Percentiles rank a stretch among this genome's conserved stretches.
Conservation (phyloP, 805 yeast species). For the Metschnikowia similis region DNA sequence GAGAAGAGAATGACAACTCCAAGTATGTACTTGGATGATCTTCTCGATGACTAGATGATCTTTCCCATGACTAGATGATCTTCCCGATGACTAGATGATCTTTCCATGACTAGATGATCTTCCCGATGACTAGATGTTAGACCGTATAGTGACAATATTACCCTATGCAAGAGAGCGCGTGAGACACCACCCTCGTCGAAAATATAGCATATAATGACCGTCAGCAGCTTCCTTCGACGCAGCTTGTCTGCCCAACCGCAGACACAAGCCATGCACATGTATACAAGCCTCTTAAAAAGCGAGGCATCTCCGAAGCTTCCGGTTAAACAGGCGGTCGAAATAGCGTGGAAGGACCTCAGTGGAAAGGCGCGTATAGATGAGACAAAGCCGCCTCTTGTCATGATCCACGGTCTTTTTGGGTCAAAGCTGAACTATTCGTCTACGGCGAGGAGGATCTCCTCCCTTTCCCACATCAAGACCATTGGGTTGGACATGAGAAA, state of each 20-base stretch:
- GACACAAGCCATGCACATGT: neutral
- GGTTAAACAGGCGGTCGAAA: conserved; percentile 1
- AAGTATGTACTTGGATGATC: conserved; percentile 46
- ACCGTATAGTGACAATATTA: neutral
- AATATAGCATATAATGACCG: neutral
- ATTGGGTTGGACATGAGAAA: conserved; percentile 50
- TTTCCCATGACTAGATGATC: conserved; percentile 31
- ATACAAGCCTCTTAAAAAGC: neutral
- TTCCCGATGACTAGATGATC: conserved; percentile 36
- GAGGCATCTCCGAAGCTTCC: neutral
- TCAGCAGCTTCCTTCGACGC: neutral
- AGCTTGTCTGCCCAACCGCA: neutral
- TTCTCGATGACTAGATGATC: conserved; percentile 33
- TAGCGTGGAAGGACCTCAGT: conserved; percentile 7
- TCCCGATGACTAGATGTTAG: conserved; percentile 30
- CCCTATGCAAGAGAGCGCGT: neutral
- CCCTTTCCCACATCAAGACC: conserved; percentile 28
- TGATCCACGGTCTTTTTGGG: conserved; percentile 57
- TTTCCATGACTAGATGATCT: conserved; percentile 35
- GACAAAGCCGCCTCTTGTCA: conserved; percentile 31
- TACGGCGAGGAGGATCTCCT: conserved; percentile 33
- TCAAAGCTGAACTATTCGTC: conserved; percentile 40
- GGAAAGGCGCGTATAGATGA: conserved; percentile 7
- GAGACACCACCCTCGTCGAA: neutral
- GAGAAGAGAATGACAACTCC: conserved; percentile 38